Evolutionary conservation across 1,284 basidiomycete species (phyloP).

Genomic region (Sanguinoderma infundibulare): DNA sequence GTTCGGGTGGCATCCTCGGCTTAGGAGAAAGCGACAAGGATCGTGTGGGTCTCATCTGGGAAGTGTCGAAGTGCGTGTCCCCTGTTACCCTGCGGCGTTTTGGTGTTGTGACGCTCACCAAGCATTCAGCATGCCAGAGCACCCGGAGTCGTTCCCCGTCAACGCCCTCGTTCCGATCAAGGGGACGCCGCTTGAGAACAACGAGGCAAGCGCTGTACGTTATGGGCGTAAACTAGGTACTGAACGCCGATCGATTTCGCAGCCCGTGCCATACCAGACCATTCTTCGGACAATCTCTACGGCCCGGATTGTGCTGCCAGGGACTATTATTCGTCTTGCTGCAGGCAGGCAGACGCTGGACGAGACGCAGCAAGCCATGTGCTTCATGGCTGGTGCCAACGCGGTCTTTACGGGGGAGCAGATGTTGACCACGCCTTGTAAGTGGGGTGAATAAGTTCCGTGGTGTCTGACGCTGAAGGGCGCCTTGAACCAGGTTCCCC

Average conservation of each 20-base stretch:
- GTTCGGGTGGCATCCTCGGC: conserved; percentile 96
- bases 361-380: conserved; percentile 96
- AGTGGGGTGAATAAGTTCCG: conserved; percentile 37
- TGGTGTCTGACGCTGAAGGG: conserved; percentile 17
- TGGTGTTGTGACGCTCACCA: conserved; percentile 8
- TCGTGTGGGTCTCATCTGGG: conserved; percentile 93
- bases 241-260: conserved; percentile 2
- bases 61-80: conserved; percentile 80
- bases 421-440: conserved; percentile 97
- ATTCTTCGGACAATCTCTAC: conserved; percentile 95
- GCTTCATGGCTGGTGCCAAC: conserved; percentile 98
- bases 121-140: conserved; percentile 80
- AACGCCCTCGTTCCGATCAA: conserved; percentile 89
- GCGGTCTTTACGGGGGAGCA: conserved; percentile 97
- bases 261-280: conserved; percentile 84
- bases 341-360: conserved; percentile 91
- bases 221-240: neutral
- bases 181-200: conserved; percentile 74
- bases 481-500: conserved; percentile 61
- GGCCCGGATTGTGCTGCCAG: conserved; percentile 90
- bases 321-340: conserved; percentile 93
- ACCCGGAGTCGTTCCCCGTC: conserved; percentile 98
- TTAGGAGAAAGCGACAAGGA: conserved; percentile 92
- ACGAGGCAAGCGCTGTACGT: conserved; percentile 52
- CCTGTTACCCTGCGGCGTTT: neutral